Evolutionary conservation across 805 yeast species (phyloP).

Genomic region (Deakozyma indianensis): DNA sequence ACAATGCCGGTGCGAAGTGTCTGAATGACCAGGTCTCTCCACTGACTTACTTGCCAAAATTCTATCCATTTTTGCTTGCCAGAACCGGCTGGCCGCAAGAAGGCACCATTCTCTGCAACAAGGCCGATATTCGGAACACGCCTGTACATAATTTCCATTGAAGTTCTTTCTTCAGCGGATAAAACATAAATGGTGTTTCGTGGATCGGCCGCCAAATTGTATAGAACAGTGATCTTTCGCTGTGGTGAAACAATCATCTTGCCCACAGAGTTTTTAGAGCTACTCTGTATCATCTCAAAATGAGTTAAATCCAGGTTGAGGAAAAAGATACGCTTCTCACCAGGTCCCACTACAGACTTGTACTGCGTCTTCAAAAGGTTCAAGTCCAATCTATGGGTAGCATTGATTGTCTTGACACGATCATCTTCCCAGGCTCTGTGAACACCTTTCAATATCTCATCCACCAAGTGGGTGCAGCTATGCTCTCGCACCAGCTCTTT

Average conservation of each 20-base stretch:
- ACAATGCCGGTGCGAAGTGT: slow-evolving; percentile 43
- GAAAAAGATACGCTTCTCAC: slow-evolving; percentile 32
- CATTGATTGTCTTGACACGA: slow-evolving; percentile 8
- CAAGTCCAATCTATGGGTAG: slow-evolving; percentile 18
- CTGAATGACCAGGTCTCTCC: slow-evolving; percentile 42
- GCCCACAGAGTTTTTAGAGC: slow-evolving; percentile 14
- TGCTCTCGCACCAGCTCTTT: slow-evolving; percentile 44
- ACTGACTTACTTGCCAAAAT: slow-evolving; percentile 40
- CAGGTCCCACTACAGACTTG: slow-evolving; percentile 13
- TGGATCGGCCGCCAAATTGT: slow-evolving; percentile 43
- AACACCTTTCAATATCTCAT: slow-evolving; percentile 38
- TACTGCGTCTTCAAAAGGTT: slow-evolving; percentile 17
- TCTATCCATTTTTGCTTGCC: slow-evolving; percentile 40
- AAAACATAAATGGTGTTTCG: slow-evolving; percentile 57
- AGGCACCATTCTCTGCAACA: slow-evolving; percentile 86
- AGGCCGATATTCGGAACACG: slow-evolving; percentile 61
- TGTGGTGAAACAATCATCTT: slow-evolving; percentile 45
- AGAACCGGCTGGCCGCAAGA: slow-evolving; percentile 28
- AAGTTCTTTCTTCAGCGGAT: slow-evolving; percentile 47
- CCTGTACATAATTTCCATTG: slow-evolving; percentile 53
- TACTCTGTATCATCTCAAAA: slow-evolving; percentile 8
- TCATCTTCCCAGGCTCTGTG: slow-evolving; percentile 37
- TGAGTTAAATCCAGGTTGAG: slow-evolving; percentile 33
- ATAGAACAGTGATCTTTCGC: slow-evolving; percentile 40
- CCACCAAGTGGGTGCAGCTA: slow-evolving; percentile 68